Conservation (phyloP, 192 early-diverging fungal genomes). For the Coemansia sp. region DNA sequence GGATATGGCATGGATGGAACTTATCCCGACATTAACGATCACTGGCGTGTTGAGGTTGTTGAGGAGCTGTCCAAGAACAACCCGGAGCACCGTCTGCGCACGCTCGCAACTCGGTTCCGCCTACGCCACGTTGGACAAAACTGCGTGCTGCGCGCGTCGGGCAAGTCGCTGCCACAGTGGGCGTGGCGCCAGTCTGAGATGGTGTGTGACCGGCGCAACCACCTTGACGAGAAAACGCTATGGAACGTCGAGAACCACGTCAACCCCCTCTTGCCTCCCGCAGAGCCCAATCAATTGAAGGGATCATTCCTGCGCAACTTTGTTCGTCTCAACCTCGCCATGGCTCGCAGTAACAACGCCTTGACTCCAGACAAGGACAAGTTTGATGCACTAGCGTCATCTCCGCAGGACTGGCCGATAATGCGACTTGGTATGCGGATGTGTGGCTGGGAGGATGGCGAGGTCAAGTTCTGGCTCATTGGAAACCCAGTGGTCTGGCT, state of each 20-base stretch:
- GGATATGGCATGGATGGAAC: constrained; percentile 77
- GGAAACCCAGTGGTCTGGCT: constrained; percentile 96
- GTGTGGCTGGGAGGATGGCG: constrained; percentile 87
- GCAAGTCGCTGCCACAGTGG: constrained; percentile 90
- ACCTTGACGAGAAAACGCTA: constrained; percentile 67
- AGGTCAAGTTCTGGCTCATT: constrained; percentile 89
- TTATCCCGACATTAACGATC: constrained; percentile 81
- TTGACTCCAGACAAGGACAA: constrained; percentile 91
- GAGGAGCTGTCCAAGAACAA: constrained; percentile 60
- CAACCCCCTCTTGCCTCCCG: constrained; percentile 78
- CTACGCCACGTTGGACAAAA: constrained; percentile 71
- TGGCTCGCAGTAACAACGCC: constrained; percentile 98
- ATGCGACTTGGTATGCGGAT: constrained; percentile 86
- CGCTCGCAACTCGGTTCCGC: constrained; percentile 82
- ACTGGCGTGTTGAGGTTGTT: constrained; percentile 87
- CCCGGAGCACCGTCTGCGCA: constrained; percentile 59
- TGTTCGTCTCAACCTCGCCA: constrained; percentile 87
- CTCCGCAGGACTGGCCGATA: constrained; percentile 91
- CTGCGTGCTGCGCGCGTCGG: constrained; percentile 78
- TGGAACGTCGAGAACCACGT: constrained; percentile 95
- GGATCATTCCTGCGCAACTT: constrained; percentile 84
- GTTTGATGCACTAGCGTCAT: constrained; percentile 62
- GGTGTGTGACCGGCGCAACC: constrained; percentile 74
- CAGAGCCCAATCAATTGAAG: constrained; percentile 63
- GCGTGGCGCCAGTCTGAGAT: constrained; percentile 95